Conservation (phyloP, 495 filamentous ascomycete genomes). For the Neurospora cerealis region DNA sequence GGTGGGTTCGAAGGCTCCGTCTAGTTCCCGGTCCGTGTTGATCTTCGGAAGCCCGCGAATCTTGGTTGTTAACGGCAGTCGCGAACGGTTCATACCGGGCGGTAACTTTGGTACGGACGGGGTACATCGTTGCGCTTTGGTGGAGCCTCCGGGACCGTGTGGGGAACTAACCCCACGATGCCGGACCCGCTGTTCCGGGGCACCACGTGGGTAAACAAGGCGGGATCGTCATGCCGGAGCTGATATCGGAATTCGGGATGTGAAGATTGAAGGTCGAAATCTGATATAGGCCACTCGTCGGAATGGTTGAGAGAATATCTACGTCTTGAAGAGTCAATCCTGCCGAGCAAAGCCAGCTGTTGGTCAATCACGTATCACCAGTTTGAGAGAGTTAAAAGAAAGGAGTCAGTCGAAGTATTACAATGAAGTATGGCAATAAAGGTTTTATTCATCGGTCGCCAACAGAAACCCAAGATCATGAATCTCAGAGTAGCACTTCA, state of each 20-base stretch:
- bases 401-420: not conserved
- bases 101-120: not conserved
- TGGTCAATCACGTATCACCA: not conserved
- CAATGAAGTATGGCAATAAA: not conserved
- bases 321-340: not conserved
- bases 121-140: not conserved
- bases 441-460: not conserved
- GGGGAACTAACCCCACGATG: not conserved
- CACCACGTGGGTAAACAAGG: not conserved
- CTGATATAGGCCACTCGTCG: too few species aligned
- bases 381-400: not conserved
- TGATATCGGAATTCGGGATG: not conserved
- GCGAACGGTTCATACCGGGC: not conserved
- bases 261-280: not conserved
- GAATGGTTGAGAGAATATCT: not conserved
- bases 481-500: not conserved
- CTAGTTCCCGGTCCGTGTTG: not conserved
- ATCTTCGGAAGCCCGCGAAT: not conserved
- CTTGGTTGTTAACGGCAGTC: not conserved
- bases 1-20: not conserved
- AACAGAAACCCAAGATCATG: not conserved
- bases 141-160: not conserved
- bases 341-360: not conserved
- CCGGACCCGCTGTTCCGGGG: not conserved
- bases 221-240: not conserved